These are phyloP conservation scores for Tolypocladium tundrense DNA, from an alignment of 2,329 filamentous ascomycete genomes.

Conservation along the genomic window DNA sequence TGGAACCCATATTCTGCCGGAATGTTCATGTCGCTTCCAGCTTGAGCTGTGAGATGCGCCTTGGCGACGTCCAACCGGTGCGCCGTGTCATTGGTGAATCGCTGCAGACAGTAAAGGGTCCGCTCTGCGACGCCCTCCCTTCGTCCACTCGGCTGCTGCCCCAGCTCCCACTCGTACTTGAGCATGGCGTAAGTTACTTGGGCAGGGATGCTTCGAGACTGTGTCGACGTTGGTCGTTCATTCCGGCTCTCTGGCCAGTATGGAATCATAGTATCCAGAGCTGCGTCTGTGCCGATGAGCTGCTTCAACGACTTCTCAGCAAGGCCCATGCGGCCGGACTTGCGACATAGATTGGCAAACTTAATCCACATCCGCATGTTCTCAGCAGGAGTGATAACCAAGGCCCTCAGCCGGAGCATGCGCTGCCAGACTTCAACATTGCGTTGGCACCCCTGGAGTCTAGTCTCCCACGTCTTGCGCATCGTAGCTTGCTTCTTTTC, in stretches of 20 bases:
- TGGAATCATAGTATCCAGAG: conserved; percentile 50
- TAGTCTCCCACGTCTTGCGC: conserved; percentile 90
- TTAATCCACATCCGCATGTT: conserved; percentile 99
- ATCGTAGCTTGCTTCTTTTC: conserved; percentile 82
- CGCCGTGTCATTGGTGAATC: conserved; percentile 51
- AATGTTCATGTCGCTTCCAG: conserved; percentile 33
- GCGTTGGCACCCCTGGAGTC: conserved; percentile 87
- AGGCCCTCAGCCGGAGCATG: conserved; percentile 86
- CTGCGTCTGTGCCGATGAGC: conserved; percentile 64
- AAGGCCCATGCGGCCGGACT: conserved; percentile 86
- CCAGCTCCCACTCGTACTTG: conserved; percentile 92
- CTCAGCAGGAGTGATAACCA: conserved; percentile 85
- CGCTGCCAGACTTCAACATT: conserved; percentile 98
- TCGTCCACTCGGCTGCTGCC: conserved; percentile 44
- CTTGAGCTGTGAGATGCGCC: conserved; percentile 37
- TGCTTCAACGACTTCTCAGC: conserved; percentile 92
- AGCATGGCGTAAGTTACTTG: conserved; percentile 93
- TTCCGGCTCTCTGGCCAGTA: conserved; percentile 39
- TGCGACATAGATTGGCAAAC: conserved; percentile 94
- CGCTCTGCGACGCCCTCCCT: conserved; percentile 38
- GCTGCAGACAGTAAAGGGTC: conserved; percentile 47
- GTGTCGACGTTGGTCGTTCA: conserved; percentile 6
- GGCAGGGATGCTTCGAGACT: conserved; percentile 44
- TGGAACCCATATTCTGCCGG: conserved; percentile 40
- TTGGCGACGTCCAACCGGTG: conserved; percentile 42